A percentile compares a stretch with the other conserved stretches of the same genome.
Conservation (phyloP, 2,329 filamentous ascomycete genomes). For the Mycosphaerella sp. region DNA sequence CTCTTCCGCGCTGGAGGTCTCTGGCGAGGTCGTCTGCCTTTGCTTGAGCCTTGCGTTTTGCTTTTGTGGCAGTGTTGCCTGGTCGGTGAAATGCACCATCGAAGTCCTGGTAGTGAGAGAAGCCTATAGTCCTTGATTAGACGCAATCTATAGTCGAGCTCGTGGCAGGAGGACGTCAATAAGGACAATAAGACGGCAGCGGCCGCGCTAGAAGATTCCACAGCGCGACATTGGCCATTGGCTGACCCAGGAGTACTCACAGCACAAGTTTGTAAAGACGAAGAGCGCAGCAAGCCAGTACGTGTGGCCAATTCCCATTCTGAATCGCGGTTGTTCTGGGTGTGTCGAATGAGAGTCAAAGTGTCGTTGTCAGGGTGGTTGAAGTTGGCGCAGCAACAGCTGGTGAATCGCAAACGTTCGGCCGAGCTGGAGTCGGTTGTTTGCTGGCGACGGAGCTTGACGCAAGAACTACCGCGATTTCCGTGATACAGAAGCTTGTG, state of each 20-base stretch:
- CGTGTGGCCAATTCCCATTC: background rate
- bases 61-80: slow-evolving; percentile 17
- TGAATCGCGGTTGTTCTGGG: background rate
- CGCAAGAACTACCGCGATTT: background rate
- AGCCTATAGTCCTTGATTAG: slow-evolving; percentile 1
- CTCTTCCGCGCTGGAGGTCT: background rate
- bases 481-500: background rate
- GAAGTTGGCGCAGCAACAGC: background rate
- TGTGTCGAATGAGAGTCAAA: background rate
- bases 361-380: background rate
- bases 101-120: slow-evolving; percentile 24
- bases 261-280: background rate
- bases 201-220: too few relatives aligned
- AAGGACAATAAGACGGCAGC: background rate
- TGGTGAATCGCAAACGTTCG: background rate
- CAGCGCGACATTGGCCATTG: too few relatives aligned
- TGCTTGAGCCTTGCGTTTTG: slow-evolving; percentile 8
- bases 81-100: slow-evolving; percentile 21
- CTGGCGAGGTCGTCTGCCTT: slow-evolving; percentile 4
- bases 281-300: background rate
- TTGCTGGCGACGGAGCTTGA: background rate
- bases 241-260: background rate
- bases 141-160: background rate
- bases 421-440: background rate
- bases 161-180: background rate